Percentiles rank a stretch among this genome's conserved stretches.
phyloP scores from a whole-genome alignment of 306 rosid species.

The Corylus americana region DNA sequence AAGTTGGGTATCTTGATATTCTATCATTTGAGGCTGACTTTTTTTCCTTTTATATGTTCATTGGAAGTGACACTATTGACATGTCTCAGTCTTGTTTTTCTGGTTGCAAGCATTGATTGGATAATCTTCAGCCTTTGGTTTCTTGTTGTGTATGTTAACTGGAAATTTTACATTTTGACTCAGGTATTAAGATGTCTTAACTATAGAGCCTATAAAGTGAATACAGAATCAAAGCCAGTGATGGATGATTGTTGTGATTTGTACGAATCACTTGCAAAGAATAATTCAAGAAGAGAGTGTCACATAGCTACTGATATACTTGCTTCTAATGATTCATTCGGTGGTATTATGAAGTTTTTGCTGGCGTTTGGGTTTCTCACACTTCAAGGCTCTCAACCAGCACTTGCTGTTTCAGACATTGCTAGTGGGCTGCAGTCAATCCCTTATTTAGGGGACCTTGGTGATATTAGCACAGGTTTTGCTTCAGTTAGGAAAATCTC shows the following conservation, averaged over 20 bases:
- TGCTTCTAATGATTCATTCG: slow-evolving; percentile 29
- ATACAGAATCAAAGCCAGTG: background rate
- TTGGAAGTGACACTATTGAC: too few relatives aligned
- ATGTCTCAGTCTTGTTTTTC: background rate
- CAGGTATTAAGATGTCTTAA: slow-evolving; percentile 42
- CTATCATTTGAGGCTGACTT: background rate
- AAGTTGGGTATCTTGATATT: background rate
- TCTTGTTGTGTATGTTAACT: slow-evolving; percentile 1
- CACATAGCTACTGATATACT: slow-evolving; percentile 22
- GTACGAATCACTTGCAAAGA: too few relatives aligned
- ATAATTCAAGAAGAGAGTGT: too few relatives aligned
- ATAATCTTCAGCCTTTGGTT: background rate
- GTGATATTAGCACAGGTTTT: slow-evolving; percentile 98
- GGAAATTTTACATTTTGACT: slow-evolving; percentile 6
- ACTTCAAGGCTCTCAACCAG: slow-evolving; percentile 66
- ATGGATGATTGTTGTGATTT: too few relatives aligned
- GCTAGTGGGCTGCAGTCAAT: slow-evolving; percentile 47
- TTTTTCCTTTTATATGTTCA: background rate
- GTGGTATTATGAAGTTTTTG: slow-evolving; percentile 52
- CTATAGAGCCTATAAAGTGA: slow-evolving; percentile 24
- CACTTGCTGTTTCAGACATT: slow-evolving; percentile 59
- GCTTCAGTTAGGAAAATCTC: slow-evolving; percentile 99
- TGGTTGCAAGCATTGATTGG: background rate
- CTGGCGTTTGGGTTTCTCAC: slow-evolving; percentile 60
- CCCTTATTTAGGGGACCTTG: slow-evolving; percentile 59